Base-by-base conservation (phyloP, 2,329 filamentous ascomycete genomes). In the Fusarium circinatum region DNA sequence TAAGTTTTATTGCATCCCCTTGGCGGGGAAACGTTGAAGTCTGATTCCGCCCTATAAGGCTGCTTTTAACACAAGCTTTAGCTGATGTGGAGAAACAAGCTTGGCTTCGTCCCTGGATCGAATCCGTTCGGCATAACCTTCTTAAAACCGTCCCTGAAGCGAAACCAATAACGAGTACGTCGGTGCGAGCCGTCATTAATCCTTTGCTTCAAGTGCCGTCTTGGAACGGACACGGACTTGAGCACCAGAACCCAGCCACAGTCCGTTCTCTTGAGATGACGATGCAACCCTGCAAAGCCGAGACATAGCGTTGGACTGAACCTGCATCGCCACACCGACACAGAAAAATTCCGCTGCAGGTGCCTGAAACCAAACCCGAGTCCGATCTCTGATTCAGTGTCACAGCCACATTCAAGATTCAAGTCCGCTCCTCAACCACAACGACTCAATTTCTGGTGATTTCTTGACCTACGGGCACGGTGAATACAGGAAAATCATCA, bases 151-250 rank as follows among this genome's bases (percentile, higher is more conserved):
- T 48, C 15, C 49, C 18, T 26, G 34, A 15, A 36, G 20, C 63
- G 36, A 55, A 62, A 15, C 49, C 34, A 56, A 48, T 44, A 10
- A 54, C 28, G 36, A 47, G n/a, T 57, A 9, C 34, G 65, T 44
- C 49, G 20, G 14, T 41, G 34, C 24, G 51, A 55, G 34, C 34
- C 42, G 44, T 51, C 24, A 11, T 49, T 17, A 49, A 58, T 28
- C 28, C 17, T 30, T 18, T 26, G 20, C 9, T 38, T 63, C 32
- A 68, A 68, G 38, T 55, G 28, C 48, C 56, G 39, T 38, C 41
- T 54, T 48, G 58, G 45, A 52, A 70, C 65, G 67, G 67, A 70
- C 44, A 70, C 67, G 67, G 67, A 70, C 65, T 70, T 70, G 51
- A 4, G 18, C 22, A 11, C 18, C 11, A 51, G n/a, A 39, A 32